Evolutionary conservation across 2,329 filamentous ascomycete genomes (phyloP), one percentile per base, ranked within the genome.

Genomic region (Exophiala aquamarina): DNA sequence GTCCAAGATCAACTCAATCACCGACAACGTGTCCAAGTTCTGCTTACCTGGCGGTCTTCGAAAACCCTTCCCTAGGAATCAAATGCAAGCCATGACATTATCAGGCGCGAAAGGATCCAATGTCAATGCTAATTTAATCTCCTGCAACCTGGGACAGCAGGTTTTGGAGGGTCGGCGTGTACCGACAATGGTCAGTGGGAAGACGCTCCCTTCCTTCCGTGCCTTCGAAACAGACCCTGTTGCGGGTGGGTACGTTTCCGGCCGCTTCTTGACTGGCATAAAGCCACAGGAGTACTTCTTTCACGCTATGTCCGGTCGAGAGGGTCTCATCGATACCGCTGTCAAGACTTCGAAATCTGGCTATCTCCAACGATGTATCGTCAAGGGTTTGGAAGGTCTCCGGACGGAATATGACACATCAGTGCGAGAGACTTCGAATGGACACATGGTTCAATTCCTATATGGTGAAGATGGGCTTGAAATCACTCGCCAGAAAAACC

Each of bases 51-150:
- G 74, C 15, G 89, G 88, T 33, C 79, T 98, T 20, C 83, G 88
- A 61, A 98, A 97, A 70, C 82, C 87, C 6, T 98, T 98, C 69
- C 93, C 93, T 1, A 86, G 86, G 63, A 98, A 98, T 63, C 92
- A 97, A 70, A 98, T 98, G 92, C 93, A 98, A 75, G 83, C 88
- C 56, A 98, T 98, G 93, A 98, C 93, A 17, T 87, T 86, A 11
- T 96, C 93, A 47, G 93, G 93, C 67, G 93, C 93, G 41, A 98
- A 98, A 72, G 93, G 93, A 65, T 87, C 82, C 44, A 76, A 81
- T 61, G 93, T 98, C 69, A 98, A 98, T 65, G 93, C 93, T 41
- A 96, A 95, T 62, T 82, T 96, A 51, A 98, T 98, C 67, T 97
- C 92, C 19, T 97, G 92, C 69, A 96, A 98, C 64, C 79, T 98